These are phyloP conservation scores for Sorghum bicolor DNA, from an alignment of 176 grass and related monocot species.

Conservation along the genomic window DNA sequence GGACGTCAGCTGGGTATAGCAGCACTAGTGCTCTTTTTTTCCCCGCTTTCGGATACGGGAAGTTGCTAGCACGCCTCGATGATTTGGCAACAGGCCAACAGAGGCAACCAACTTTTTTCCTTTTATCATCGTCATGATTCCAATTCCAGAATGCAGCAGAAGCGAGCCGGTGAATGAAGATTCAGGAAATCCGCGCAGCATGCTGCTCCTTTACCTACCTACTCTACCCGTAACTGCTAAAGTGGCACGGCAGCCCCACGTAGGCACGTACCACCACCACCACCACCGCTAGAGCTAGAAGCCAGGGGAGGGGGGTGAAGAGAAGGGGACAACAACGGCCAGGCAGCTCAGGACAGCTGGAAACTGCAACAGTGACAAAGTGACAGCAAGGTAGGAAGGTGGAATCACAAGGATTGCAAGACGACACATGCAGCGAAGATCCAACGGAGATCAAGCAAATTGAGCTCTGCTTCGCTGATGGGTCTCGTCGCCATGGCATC, in stretches of 20 bases:
- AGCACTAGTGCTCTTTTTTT: too few species aligned
- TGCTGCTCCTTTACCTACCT: neutral
- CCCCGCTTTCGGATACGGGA: too few species aligned
- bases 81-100: constrained; percentile 7
- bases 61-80: neutral
- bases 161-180: too few species aligned
- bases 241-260: neutral
- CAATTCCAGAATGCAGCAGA: neutral
- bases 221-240: neutral
- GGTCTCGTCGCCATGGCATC: neutral
- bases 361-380: neutral
- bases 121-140: neutral
- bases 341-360: neutral
- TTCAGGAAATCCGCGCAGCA: neutral
- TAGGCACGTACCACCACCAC: neutral
- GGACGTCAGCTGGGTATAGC: too few species aligned
- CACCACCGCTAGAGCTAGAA: neutral
- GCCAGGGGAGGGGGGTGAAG: neutral
- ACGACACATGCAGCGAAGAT: neutral
- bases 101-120: neutral
- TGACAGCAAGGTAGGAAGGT: neutral
- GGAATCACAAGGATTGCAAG: too few species aligned
- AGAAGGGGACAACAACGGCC: neutral
- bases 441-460: neutral
- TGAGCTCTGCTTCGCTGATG: too few species aligned